phyloP scores from a whole-genome alignment of 441 rosid species.

The Isatis lusitanica region DNA sequence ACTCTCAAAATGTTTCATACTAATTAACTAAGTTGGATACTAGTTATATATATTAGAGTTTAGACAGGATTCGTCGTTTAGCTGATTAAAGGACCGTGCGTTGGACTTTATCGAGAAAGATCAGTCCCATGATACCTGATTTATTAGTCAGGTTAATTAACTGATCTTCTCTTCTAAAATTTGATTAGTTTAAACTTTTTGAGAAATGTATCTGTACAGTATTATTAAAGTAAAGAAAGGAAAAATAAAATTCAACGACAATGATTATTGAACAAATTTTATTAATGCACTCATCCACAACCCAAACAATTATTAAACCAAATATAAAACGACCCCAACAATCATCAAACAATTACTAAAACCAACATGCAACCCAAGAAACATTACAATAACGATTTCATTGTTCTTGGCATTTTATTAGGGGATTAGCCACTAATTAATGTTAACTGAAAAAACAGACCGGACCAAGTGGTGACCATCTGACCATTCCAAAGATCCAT shows the following conservation, averaged over 20 bases:
- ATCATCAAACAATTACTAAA: not conserved
- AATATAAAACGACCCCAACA: not conserved
- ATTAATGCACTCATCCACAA: not conserved
- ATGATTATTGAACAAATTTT: not conserved
- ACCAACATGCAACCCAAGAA: not conserved
- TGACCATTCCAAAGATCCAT: slow-evolving; percentile 62
- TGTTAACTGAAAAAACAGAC: slow-evolving; percentile 50
- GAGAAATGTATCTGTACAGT: too few species aligned
- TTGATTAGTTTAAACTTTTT: too few species aligned
- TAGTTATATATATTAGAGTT: too few species aligned
- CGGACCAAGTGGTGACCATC: slow-evolving; percentile 52
- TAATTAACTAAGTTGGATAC: too few species aligned
- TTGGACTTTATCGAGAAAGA: too few species aligned
- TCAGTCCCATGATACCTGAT: too few species aligned
- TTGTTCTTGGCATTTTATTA: not conserved
- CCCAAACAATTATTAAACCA: not conserved
- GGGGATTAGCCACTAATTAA: slow-evolving; percentile 29
- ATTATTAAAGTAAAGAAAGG: too few species aligned
- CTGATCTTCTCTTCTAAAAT: too few species aligned
- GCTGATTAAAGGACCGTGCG: too few species aligned
- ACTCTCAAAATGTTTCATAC: too few species aligned
- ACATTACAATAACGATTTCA: not conserved
- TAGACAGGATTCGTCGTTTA: too few species aligned
- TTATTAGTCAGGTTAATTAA: too few species aligned
- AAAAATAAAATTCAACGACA: not conserved